A percentile compares a stretch with the other conserved stretches of the same genome.
Evolutionary conservation across 1,139 yeast species (phyloP).

Genomic region (Lodderomyces orthopsilosis): DNA sequence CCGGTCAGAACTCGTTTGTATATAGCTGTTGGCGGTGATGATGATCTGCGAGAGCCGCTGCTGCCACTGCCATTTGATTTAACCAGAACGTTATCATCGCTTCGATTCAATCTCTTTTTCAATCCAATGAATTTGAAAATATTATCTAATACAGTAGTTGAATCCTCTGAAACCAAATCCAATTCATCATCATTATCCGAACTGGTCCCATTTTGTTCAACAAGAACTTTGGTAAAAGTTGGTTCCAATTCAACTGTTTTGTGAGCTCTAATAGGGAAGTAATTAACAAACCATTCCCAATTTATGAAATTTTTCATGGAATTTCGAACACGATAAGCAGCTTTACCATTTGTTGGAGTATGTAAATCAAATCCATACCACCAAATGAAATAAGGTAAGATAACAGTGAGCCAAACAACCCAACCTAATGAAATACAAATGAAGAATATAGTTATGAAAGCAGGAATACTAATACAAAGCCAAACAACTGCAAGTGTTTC

Average conservation of each 20-base stretch:
- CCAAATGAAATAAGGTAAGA: slow-evolving; percentile 57
- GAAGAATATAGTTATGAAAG: slow-evolving; percentile 49
- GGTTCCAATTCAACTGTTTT: slow-evolving; percentile 74
- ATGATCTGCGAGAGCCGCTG: neutral
- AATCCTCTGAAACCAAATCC: slow-evolving; percentile 40
- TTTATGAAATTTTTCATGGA: slow-evolving; percentile 55
- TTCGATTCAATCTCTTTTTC: slow-evolving; percentile 36
- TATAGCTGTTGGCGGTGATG: slow-evolving; percentile 11
- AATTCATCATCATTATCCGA: slow-evolving; percentile 39
- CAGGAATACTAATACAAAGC: slow-evolving; percentile 75
- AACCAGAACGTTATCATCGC: slow-evolving; percentile 4
- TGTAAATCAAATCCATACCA: slow-evolving; percentile 53
- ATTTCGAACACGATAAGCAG: slow-evolving; percentile 53
- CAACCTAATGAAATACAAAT: slow-evolving; percentile 64
- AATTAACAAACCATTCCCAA: slow-evolving; percentile 76
- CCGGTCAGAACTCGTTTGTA: slow-evolving; percentile 48
- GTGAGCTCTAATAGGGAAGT: slow-evolving; percentile 78
- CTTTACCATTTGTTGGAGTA: slow-evolving; percentile 74
- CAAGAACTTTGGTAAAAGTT: slow-evolving; percentile 50
- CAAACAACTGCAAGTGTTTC: slow-evolving; percentile 72
- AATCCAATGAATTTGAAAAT: slow-evolving; percentile 39
- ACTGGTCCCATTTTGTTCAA: slow-evolving; percentile 22
- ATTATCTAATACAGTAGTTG: slow-evolving; percentile 37
- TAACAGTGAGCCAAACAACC: slow-evolving; percentile 64
- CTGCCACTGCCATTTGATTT: neutral